These are phyloP conservation scores for Fusarium mexicanum DNA, from an alignment of 2,329 filamentous ascomycete species.

Conservation along the genomic window DNA sequence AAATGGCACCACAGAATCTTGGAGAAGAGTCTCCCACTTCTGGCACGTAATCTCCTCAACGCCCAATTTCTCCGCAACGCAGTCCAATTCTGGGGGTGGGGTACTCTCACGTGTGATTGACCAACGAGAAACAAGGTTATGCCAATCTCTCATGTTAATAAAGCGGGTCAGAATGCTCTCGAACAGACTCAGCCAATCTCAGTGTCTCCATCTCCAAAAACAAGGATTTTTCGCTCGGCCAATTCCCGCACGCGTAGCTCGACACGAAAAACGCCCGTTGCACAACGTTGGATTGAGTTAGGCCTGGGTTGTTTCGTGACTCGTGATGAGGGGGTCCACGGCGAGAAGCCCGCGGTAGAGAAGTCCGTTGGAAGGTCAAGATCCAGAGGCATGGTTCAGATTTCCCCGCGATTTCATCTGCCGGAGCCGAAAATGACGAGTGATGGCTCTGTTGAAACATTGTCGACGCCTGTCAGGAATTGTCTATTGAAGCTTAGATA, in stretches of 20 bases:
- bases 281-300: neutral
- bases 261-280: neutral
- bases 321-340: neutral
- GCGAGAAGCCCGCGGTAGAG: neutral
- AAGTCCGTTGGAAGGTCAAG: neutral
- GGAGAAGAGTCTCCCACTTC: neutral
- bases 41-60: neutral
- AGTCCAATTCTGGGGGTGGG: constrained; percentile 12
- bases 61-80: constrained; percentile 16
- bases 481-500: neutral
- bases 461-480: neutral
- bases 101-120: neutral
- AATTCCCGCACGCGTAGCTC: neutral
- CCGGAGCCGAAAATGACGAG: neutral
- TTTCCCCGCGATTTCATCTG: constrained; percentile 1
- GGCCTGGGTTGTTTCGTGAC: neutral
- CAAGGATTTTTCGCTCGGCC: neutral
- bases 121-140: neutral
- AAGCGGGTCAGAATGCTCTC: constrained; percentile 9
- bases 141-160: constrained; percentile 5
- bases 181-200: constrained; percentile 5
- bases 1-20: constrained; percentile 1
- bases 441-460: neutral
- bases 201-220: neutral
- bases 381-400: neutral